phyloP scores from a whole-genome alignment of 2,329 filamentous ascomycete species.

The Aspergillus phoenicis region DNA sequence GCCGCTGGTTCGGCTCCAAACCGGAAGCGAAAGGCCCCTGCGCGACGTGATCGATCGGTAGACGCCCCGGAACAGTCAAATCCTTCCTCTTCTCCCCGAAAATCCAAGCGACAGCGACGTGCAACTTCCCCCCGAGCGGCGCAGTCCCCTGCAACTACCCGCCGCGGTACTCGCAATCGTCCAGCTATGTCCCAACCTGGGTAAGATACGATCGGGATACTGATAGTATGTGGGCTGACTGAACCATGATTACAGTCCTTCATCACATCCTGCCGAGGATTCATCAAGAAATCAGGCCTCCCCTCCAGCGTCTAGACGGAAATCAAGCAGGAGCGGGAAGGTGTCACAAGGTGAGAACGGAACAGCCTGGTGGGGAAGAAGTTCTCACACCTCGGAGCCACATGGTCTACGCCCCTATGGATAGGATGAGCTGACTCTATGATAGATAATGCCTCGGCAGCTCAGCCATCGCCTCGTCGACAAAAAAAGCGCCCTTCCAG shows the following conservation, averaged over 20 bases:
- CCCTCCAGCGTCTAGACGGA: constrained; percentile 69
- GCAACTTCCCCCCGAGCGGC: constrained; percentile 50
- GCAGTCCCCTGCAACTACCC: constrained; percentile 45
- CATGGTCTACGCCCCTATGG: background rate
- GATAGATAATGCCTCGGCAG: constrained; percentile 38
- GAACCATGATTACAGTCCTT: constrained; percentile 52
- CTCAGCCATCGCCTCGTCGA: constrained; percentile 42
- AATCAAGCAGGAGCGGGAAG: constrained; percentile 73
- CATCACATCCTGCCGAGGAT: constrained; percentile 66
- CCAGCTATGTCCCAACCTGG: constrained; percentile 47
- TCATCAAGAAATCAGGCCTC: constrained; percentile 57
- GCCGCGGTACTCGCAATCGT: constrained; percentile 41
- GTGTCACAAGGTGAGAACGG: constrained; percentile 52
- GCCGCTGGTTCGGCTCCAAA: constrained; percentile 52
- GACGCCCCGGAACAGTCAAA: constrained; percentile 39
- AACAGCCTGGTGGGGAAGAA: background rate
- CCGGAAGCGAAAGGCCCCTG: constrained; percentile 76
- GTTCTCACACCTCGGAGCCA: background rate
- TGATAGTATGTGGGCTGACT: constrained; percentile 18
- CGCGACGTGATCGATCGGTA: constrained; percentile 51
- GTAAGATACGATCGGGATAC: constrained; percentile 32
- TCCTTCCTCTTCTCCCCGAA: constrained; percentile 51
- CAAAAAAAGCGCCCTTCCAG: constrained; percentile 59
- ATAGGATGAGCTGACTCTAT: constrained; percentile 11
- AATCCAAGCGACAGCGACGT: constrained; percentile 72